phyloP scores from a whole-genome alignment of 768 basidiomycete genomes.

The Leucogyrophana mollusca region DNA sequence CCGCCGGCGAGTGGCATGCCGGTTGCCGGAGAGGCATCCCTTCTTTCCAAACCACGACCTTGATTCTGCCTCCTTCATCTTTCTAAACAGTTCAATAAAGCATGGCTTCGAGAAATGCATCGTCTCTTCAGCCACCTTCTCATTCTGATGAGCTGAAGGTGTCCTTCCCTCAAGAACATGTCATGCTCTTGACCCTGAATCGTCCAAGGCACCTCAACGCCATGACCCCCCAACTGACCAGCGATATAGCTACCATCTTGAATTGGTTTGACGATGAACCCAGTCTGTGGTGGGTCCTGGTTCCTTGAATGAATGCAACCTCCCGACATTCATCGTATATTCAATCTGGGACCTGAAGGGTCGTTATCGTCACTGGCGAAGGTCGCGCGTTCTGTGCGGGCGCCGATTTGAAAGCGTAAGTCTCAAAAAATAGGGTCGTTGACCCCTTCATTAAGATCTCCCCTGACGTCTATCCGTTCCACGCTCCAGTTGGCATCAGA shows the following conservation, averaged over 20 bases:
- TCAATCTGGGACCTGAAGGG: conserved; percentile 43
- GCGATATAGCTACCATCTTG: conserved; percentile 50
- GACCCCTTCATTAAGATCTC: background rate
- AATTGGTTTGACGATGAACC: conserved; percentile 77
- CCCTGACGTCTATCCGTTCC: background rate
- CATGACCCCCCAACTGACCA: conserved; percentile 57
- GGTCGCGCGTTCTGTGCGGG: conserved; percentile 79
- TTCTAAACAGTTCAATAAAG: too few relatives aligned
- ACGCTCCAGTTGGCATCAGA: conserved; percentile 54
- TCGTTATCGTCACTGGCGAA: conserved; percentile 69
- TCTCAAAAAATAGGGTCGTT: conserved; percentile 4
- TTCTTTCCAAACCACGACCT: too few relatives aligned
- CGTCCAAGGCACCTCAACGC: conserved; percentile 74
- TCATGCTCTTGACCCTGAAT: conserved; percentile 59
- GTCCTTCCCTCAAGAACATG: conserved; percentile 47
- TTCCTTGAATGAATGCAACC: background rate
- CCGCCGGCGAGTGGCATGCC: too few relatives aligned
- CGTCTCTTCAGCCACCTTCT: conserved; percentile 15
- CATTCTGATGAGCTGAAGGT: conserved; percentile 38
- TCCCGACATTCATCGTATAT: background rate
- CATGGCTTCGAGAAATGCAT: conserved; percentile 3
- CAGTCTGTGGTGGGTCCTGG: conserved; percentile 59
- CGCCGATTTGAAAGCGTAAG: conserved; percentile 73
- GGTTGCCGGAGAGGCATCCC: too few relatives aligned
- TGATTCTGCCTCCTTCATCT: too few relatives aligned